Evolutionary conservation across 306 rosid species (phyloP), one percentile per base, ranked within the genome.

Genomic region (Sphenostylis stenocarpa): DNA sequence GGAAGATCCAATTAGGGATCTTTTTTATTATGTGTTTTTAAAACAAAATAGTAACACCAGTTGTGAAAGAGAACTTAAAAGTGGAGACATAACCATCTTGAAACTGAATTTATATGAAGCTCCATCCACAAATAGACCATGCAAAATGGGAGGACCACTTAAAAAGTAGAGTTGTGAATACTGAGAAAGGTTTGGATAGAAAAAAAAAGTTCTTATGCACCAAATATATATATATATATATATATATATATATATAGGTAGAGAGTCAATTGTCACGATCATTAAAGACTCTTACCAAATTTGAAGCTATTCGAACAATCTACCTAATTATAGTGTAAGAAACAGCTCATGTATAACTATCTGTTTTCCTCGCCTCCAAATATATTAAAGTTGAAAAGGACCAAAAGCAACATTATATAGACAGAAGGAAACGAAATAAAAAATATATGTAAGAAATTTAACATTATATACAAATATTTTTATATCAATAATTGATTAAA

Each of bases 221-320:
- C n/a, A n/a, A n/a, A n/a, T n/a, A n/a, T n/a, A n/a, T n/a, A n/a
- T n/a, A n/a, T n/a, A n/a, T n/a, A n/a, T n/a, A n/a, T n/a, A n/a
- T n/a, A n/a, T n/a, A n/a, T n/a, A n/a, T n/a, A n/a, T n/a, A n/a
- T 9, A 31, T 77, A 34, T 67, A 58, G 58, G 78, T 70, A 41
- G 31, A 39, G 36, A 34, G 31, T 23, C 17, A 61, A 28, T 11
- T 72, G 44, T 70, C 26, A 51, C 66, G 80, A 36, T 56, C 77
- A 79, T 67, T 65, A 58, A 66, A 79, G 39, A 14, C 33, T 77
- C 81, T 71, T 83, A 88, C 81, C 90, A 66, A 88, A 87, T 84
- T 8, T 24, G 20, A 38, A 61, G 14, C 7, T 19, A 69, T 51
- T 67, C n/a, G 63, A 75, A 63, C 63, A 64, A 75, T 70, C 31